These are phyloP conservation scores for Sporothrix mexicana DNA, from an alignment of 2,329 filamentous ascomycete species.

Conservation along the genomic window DNA sequence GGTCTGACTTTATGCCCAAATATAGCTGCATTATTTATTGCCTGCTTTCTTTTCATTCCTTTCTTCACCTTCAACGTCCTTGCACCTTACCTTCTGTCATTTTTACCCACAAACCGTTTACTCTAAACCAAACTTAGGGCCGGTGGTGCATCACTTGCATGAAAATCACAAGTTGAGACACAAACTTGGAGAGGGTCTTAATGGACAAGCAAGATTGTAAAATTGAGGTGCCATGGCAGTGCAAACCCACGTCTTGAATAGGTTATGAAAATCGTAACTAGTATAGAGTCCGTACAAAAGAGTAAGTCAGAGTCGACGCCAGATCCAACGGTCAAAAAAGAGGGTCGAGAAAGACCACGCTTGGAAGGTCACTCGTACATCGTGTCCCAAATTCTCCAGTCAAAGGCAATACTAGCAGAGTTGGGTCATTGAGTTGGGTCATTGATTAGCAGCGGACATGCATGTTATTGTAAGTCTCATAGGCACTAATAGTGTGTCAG, in stretches of 20 bases:
- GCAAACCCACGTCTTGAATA: neutral
- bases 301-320: neutral
- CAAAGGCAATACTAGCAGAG: too few relatives aligned
- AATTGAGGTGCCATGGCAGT: neutral
- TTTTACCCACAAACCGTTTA: slow-evolving; percentile 14
- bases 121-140: neutral
- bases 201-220: neutral
- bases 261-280: neutral
- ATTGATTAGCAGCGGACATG: neutral
- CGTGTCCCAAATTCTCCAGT: too few relatives aligned
- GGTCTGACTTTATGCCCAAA: neutral
- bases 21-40: neutral
- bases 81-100: neutral
- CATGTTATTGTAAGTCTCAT: neutral
- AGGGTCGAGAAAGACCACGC: too few relatives aligned
- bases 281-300: neutral
- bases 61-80: neutral
- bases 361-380: too few relatives aligned
- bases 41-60: neutral
- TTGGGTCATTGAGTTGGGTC: neutral
- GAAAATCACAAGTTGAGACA: neutral
- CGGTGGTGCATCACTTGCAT: neutral
- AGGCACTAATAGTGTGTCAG: neutral
- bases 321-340: neutral
- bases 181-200: neutral